Evolutionary conservation across 305 asterid species (phyloP), one percentile per base, ranked within the genome.

Genomic region (Fraxinus angustifolia): DNA sequence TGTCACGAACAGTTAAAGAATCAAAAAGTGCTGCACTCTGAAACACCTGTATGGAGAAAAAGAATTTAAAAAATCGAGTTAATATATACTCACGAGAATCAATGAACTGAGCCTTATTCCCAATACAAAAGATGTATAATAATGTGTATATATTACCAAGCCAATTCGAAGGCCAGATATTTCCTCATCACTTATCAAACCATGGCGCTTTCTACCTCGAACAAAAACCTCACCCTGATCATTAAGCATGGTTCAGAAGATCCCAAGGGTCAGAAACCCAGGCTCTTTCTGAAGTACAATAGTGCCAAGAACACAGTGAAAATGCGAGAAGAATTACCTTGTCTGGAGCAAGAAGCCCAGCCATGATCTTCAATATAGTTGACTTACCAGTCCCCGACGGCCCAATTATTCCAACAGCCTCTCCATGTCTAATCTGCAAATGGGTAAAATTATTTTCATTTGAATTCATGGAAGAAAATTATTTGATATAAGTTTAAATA

Each of bases 351-450:
- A 96, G 97, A 85, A 96, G 98, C 83, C 99, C 99, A 60, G 99
- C 97, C 88, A 96, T 93, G 85, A 96, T 91, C 93, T 96, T 96
- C 90, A 96, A 89, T 75, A 96, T 93, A 80, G 99, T 96, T 23
- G 99, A 96, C 85, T 94, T 96, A 74, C 99, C 99, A 10, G 99
- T 96, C 82, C 98, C 99, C 82, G 99, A 96, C 81, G 99, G 99
- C 83, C 99, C 99, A 87, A 96, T 94, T 83, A 96, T 94, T 78
- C 99, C 99, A 80, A 96, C 95, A 87, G 99, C 99, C 88, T 96
- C 99, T 77, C 99, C 99, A 87, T 93, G 97, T 89, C 94, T 93
- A 88, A 96, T 94, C 99, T 93, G 88, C 88, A 91, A 77, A 79
- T 77, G 72, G 84, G 77, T 71, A 50, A 8, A 33, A 34, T 67